Evolutionary conservation across 192 early-diverging fungal species (phyloP), one percentile per base, ranked within the genome.

Genomic region (Diversispora eburnea): DNA sequence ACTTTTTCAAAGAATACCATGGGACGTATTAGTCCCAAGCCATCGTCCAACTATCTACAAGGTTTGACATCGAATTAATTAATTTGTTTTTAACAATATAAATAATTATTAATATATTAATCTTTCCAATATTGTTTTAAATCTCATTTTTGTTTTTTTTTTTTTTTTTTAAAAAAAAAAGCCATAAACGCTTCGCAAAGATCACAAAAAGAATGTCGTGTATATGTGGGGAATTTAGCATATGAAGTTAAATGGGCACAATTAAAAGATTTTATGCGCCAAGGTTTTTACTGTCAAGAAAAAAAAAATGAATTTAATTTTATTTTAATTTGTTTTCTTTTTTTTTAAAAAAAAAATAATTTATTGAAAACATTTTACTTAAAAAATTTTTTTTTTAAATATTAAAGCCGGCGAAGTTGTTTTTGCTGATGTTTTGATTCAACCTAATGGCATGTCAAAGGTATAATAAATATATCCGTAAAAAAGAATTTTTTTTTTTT

Each of bases 171-270:
- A 33, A 33, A n/a, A n/a, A n/a, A n/a, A n/a, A 20, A 57, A 73
- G 72, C 72, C 41, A 52, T 73, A 43, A 55, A 61, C 17, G 88
- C 33, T 86, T 88, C 75, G 74, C 62, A 60, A 77, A 84, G 75
- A 73, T 73, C 72, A 49, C 72, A 73, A 73, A 82, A 80, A 67
- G 86, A 91, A 25, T 84, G 88, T 67, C 73, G 91, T 48, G 90
- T 95, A 2, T 94, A 93, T 78, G 92, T 94, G 48, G 91, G 92
- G 3, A 95, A 95, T 77, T 76, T 95, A 48, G 78, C 90, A 5
- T 93, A 89, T 74, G 90, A 93, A 70, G 86, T 84, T 19, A 82
- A 83, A 45, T 90, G 90, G 86, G 83, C 81, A 42, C 88, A 95
- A 74, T 80, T 95, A 73, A 92, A 93, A 76, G 91, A 93, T 74